Conservation (phyloP, 2,329 filamentous ascomycete genomes). For the Colletotrichum euphorbiae region DNA sequence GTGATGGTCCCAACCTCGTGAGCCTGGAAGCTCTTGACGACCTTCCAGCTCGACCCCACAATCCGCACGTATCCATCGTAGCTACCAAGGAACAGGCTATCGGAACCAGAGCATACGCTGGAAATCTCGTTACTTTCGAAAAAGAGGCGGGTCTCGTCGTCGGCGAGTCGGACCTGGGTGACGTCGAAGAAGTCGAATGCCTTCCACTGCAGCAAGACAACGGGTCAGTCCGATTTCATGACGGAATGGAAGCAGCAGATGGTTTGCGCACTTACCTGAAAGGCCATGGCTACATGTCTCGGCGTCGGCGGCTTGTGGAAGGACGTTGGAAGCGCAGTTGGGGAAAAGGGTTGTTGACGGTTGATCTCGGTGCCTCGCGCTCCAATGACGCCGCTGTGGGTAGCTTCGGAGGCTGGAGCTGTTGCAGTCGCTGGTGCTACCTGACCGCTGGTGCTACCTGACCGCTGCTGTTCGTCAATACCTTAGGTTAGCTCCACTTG, state of each 20-base stretch:
- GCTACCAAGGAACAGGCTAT: constrained; percentile 89
- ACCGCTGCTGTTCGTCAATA: not conserved
- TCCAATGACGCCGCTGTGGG: constrained; percentile 45
- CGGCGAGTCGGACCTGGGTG: constrained; percentile 80
- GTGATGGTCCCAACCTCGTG: constrained; percentile 85
- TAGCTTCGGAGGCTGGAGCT: constrained; percentile 42
- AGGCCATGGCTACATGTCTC: constrained; percentile 42
- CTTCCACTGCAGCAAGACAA: constrained; percentile 79
- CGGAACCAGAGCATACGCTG: constrained; percentile 86
- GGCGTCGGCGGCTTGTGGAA: constrained; percentile 1
- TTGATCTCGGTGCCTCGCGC: constrained; percentile 36
- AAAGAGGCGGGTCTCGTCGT: constrained; percentile 81
- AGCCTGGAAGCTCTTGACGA: constrained; percentile 86
- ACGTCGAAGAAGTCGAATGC: constrained; percentile 99
- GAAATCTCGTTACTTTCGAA: constrained; percentile 88
- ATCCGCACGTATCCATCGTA: constrained; percentile 89
- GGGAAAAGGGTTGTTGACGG: constrained; percentile 20
- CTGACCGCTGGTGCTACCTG: no score
- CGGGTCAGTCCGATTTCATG: constrained; percentile 3
- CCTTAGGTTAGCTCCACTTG: no score
- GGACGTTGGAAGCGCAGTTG: not conserved
- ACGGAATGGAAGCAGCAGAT: not conserved
- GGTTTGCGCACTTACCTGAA: constrained; percentile 31
- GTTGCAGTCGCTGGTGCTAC: constrained; percentile 22
- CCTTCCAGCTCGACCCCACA: constrained; percentile 87